Evolutionary conservation across 192 early-diverging fungal genomes (phyloP).

Genomic region (Kappamyces sp.): DNA sequence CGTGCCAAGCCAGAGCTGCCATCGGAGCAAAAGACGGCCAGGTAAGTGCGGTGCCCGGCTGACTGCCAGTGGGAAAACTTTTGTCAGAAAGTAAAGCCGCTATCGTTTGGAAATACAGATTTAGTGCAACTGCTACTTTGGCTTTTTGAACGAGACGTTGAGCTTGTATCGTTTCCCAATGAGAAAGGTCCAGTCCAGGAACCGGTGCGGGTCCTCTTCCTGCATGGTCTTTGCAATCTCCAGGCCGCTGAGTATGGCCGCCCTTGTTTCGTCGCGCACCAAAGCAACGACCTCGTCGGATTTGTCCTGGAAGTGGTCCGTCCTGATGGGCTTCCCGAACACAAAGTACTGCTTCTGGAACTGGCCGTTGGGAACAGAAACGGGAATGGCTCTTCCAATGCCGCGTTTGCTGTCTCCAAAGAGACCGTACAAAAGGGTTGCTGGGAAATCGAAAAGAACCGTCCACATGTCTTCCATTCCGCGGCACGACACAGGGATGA

Average conservation of each 20-base stretch:
- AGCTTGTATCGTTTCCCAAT: not conserved
- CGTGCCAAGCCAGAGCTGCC: conserved; percentile 89
- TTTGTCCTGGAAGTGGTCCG: not conserved
- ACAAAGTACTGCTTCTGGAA: conserved; percentile 4
- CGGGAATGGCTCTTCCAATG: not conserved
- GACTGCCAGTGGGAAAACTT: conserved; percentile 12
- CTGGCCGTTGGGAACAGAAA: conserved; percentile 1
- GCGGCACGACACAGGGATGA: conserved; percentile 23
- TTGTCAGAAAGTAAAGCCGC: conserved; percentile 2
- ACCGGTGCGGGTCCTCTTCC: conserved; percentile 6
- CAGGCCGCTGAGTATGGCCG: conserved; percentile 1
- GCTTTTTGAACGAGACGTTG: not conserved
- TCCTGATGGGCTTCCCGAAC: conserved; percentile 9
- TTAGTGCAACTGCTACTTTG: not conserved
- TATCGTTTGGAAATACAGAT: not conserved
- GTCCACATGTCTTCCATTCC: conserved; percentile 25
- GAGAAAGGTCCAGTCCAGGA: not conserved
- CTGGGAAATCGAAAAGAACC: not conserved
- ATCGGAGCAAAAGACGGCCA: conserved; percentile 71
- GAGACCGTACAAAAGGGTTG: not conserved
- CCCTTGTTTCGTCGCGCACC: not conserved
- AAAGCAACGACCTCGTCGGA: not conserved
- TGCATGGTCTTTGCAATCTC: not conserved
- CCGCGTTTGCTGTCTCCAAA: conserved; percentile 6
- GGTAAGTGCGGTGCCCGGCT: conserved; percentile 21